phyloP scores from a whole-genome alignment of 2,329 filamentous ascomycete genomes.

The Neodidymelliopsis sp. region DNA sequence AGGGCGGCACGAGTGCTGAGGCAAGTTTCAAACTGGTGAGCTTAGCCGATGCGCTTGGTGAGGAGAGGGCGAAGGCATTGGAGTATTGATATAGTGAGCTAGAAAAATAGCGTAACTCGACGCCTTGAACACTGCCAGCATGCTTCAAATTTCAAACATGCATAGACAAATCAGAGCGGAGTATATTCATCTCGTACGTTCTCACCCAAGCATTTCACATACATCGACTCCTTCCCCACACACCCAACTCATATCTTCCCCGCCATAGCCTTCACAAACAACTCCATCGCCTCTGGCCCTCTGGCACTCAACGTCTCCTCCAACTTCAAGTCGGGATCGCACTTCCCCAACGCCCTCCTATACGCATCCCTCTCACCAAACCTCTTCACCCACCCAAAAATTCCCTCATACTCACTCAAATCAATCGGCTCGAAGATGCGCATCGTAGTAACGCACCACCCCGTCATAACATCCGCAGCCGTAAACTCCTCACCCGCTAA shows the following conservation, averaged over 20 bases:
- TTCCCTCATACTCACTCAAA: slow-evolving; percentile 41
- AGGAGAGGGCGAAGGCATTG: slow-evolving; percentile 27
- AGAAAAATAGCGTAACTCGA: background rate
- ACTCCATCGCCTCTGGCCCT: slow-evolving; percentile 30
- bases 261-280: slow-evolving; percentile 32
- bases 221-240: background rate
- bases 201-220: background rate
- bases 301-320: slow-evolving; percentile 38
- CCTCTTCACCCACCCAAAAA: slow-evolving; percentile 41
- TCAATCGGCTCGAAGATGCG: slow-evolving; percentile 59
- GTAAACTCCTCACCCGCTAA: slow-evolving; percentile 69
- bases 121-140: too few species aligned
- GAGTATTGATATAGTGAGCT: slow-evolving; percentile 22
- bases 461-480: slow-evolving; percentile 70
- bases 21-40: slow-evolving; percentile 60
- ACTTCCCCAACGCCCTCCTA: slow-evolving; percentile 61
- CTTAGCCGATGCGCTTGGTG: slow-evolving; percentile 36
- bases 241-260: slow-evolving; percentile 27
- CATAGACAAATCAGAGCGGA: background rate
- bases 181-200: background rate
- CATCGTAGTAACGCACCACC: slow-evolving; percentile 68
- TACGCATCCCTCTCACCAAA: slow-evolving; percentile 40
- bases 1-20: slow-evolving; percentile 55
- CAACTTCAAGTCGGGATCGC: slow-evolving; percentile 58
- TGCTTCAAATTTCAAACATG: too few species aligned